These are phyloP conservation scores for Casuarina glauca DNA, from an alignment of 306 rosid species.

Conservation along the genomic window DNA sequence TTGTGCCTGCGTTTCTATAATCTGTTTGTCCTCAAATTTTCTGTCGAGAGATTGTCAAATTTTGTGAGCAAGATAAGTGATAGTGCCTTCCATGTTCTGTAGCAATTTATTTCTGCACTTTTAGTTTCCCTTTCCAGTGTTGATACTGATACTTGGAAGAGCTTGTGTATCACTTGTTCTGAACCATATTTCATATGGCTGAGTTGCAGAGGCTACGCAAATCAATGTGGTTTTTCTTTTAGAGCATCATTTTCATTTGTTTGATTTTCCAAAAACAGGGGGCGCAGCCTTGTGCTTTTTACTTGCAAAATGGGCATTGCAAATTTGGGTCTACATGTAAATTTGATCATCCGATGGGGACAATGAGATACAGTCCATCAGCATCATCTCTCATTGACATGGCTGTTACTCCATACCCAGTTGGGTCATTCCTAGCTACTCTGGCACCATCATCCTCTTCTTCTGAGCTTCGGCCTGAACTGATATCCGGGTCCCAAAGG, in stretches of 20 bases:
- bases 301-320: slow-evolving; percentile 69
- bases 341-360: slow-evolving; percentile 80
- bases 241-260: neutral
- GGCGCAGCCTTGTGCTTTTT: slow-evolving; percentile 42
- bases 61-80: neutral
- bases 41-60: slow-evolving; percentile 3
- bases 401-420: slow-evolving; percentile 77
- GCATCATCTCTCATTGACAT: slow-evolving; percentile 64
- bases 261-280: slow-evolving; percentile 39
- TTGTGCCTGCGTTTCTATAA: neutral
- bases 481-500: slow-evolving; percentile 42
- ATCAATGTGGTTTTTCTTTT: neutral
- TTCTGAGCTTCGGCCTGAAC: slow-evolving; percentile 58
- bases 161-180: neutral
- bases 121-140: neutral
- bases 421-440: slow-evolving; percentile 70
- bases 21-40: neutral
- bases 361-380: slow-evolving; percentile 61
- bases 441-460: slow-evolving; percentile 63
- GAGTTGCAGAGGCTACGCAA: neutral
- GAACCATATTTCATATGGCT: neutral
- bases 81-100: neutral
- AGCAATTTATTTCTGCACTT: slow-evolving; percentile 5
- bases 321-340: slow-evolving; percentile 83
- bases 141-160: neutral